Percentiles rank a stretch among this genome's conserved stretches.
Conservation (phyloP, 257 asterid species). For the Scutellaria baicalensis region DNA sequence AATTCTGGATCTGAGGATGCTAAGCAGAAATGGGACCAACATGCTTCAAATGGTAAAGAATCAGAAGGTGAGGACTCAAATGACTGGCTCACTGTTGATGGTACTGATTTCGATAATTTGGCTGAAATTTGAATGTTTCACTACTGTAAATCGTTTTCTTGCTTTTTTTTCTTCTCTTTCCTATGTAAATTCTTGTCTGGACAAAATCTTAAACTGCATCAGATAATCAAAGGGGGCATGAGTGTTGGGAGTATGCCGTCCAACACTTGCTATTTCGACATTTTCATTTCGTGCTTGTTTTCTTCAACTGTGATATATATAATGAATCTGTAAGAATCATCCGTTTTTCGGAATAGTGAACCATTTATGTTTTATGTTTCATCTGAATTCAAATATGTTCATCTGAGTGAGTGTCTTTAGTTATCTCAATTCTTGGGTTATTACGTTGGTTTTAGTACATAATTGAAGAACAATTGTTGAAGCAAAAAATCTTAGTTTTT, state of each 20-base stretch:
- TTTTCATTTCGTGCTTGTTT: neutral
- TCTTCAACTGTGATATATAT: slow-evolving; percentile 3
- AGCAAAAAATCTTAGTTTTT: too few relatives aligned
- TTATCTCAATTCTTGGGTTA: too few relatives aligned
- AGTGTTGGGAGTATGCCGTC: neutral
- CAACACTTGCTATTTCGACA: neutral
- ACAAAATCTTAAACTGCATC: slow-evolving; percentile 1
- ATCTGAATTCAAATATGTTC: neutral
- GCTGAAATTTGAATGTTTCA: slow-evolving; percentile 25
- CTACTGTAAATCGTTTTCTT: slow-evolving; percentile 18
- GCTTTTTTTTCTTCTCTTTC: neutral
- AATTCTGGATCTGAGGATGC: slow-evolving; percentile 20
- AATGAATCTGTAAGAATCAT: neutral
- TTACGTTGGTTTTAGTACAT: too few relatives aligned
- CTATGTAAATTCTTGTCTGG: slow-evolving; percentile 10
- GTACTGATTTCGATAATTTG: slow-evolving; percentile 48
- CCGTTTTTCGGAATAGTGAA: neutral
- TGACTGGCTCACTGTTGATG: slow-evolving; percentile 74
- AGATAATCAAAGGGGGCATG: neutral
- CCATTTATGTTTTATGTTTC: neutral
- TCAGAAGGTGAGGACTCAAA: slow-evolving; percentile 73
- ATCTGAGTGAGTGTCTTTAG: neutral
- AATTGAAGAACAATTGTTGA: too few relatives aligned
- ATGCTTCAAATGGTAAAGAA: slow-evolving; percentile 37
- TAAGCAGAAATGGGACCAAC: slow-evolving; percentile 21